A percentile compares a stretch with the other conserved stretches of the same genome.
phyloP scores from a whole-genome alignment of 1,139 yeast genomes.

The Hanseniaspora uvarum region DNA sequence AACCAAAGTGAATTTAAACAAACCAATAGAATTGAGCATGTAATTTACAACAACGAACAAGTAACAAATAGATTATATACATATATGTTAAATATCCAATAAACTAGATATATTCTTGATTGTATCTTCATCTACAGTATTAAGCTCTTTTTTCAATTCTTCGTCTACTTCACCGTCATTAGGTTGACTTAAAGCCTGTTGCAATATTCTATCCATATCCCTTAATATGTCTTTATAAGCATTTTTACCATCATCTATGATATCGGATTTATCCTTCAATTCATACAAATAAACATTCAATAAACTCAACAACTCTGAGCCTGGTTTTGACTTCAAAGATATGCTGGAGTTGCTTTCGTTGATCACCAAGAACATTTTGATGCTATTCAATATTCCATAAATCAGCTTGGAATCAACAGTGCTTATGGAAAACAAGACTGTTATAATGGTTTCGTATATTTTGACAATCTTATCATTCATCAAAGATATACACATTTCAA shows the following conservation, averaged over 20 bases:
- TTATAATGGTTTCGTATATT: not conserved
- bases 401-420: not conserved
- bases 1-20: no score
- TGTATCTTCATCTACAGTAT: not conserved
- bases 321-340: not conserved
- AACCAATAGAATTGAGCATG: no score
- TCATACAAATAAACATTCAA: conserved; percentile 14
- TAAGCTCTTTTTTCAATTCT: not conserved
- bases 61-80: no score
- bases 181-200: not conserved
- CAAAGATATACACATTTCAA: not conserved
- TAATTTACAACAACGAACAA: no score
- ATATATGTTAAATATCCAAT: not conserved
- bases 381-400: not conserved
- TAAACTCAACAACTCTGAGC: not conserved
- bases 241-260: conserved; percentile 24
- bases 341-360: not conserved
- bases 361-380: not conserved
- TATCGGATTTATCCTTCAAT: conserved; percentile 18
- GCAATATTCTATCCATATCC: not conserved
- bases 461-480: not conserved
- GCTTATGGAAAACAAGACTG: not conserved
- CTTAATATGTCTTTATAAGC: conserved; percentile 19
- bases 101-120: not conserved
- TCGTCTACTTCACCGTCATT: not conserved